Base-by-base conservation (phyloP, 805 yeast species). In the Metschnikowia proteae region DNA sequence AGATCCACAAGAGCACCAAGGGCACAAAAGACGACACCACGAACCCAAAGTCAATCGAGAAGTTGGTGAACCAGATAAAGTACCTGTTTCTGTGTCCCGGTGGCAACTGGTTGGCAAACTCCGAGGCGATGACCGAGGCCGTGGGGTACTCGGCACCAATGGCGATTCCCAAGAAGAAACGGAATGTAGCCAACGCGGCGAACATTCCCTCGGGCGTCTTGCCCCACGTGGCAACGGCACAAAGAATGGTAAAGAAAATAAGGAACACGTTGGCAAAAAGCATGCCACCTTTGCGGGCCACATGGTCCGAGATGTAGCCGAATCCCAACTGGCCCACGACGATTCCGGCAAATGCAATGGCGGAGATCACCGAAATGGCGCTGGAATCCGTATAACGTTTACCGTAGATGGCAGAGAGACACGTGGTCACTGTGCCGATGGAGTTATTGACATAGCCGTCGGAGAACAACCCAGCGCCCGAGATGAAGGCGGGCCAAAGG, bases 111-210 rank as follows among this genome's bases (percentile, higher is more conserved):
- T 86, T 83, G 40, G 95, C 82, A 35, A 95, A 94, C 67, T 91
- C 97, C 28, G 97, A 90, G 57, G 95, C 88, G 33, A 96, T 95
- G 17, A 91, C 92, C 6, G 96, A 85, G 39, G 96, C 91, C 10
- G 95, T 85, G 41, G 97, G 96, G 63, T 91, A 91, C 69, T 91
- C 98, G 43, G 95, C 91, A 59, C 98, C 98, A 58, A 92, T 87
- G 60, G 91, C 95, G 55, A 88, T 74, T 69, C 98, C 98, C 45
- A 91, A 71, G 68, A 91, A 84, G 66, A 88, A 88, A 66, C 98
- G 79, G 65, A 85, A 88, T 7, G 84, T 85, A 6, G 96, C 88
- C 47, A 91, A 69, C 22, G 94, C 92, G 11, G 89, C 84, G 53
- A 92, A 80, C 73, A 91, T 78, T 35, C 97, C 96, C 43, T 78